These are phyloP conservation scores for Kwoniella bestiolae DNA, from an alignment of 768 basidiomycete genomes.

Conservation along the genomic window DNA sequence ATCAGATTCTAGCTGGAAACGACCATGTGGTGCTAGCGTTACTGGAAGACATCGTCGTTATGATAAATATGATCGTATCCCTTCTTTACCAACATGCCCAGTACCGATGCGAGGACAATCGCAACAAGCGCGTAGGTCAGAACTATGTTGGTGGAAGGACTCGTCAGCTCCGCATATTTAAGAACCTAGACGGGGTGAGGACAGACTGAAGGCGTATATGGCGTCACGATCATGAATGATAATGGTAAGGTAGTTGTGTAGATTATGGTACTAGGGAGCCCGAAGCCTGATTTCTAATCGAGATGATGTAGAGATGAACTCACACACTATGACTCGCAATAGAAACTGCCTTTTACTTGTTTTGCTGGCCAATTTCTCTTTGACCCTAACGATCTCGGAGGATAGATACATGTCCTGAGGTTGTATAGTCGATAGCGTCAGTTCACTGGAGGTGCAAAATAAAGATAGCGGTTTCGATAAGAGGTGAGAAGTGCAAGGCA, in stretches of 20 bases:
- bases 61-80: neutral
- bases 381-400: slow-evolving; percentile 23
- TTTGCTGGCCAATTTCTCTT: slow-evolving; percentile 14
- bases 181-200: too few species aligned
- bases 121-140: neutral
- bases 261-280: too few species aligned
- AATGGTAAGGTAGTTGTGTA: too few species aligned
- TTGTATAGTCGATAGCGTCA: neutral
- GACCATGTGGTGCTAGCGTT: too few species aligned
- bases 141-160: neutral
- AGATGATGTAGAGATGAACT: slow-evolving; percentile 8
- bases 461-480: too few species aligned
- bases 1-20: too few species aligned
- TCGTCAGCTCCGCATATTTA: neutral
- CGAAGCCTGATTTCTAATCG: too few species aligned
- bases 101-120: neutral
- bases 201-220: too few species aligned
- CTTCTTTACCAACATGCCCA: neutral
- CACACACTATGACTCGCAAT: neutral
- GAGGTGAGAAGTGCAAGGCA: neutral
- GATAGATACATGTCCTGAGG: slow-evolving; percentile 25
- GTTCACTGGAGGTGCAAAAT: too few species aligned
- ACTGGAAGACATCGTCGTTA: too few species aligned
- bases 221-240: too few species aligned
- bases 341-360: slow-evolving; percentile 15